phyloP scores from a whole-genome alignment of 2,329 filamentous ascomycete species.

The Pezicula radicicola region DNA sequence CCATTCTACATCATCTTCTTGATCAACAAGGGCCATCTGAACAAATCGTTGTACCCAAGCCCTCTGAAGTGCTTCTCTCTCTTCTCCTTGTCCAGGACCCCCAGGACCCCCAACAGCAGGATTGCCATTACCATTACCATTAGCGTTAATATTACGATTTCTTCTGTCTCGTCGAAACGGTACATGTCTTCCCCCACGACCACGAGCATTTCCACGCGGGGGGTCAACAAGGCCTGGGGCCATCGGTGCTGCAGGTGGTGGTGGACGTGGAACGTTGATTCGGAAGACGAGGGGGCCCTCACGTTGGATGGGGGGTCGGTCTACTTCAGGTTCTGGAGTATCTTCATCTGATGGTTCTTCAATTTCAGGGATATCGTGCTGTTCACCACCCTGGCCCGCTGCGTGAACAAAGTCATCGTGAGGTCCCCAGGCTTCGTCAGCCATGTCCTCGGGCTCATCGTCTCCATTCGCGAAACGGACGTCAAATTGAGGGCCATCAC shows the following conservation, averaged over 20 bases:
- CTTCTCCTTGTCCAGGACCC: constrained; percentile 10
- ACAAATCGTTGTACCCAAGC: constrained; percentile 31
- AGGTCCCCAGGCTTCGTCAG: not conserved
- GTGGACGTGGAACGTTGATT: constrained; percentile 22
- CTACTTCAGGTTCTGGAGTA: constrained; percentile 4
- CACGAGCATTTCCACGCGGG: constrained; percentile 4
- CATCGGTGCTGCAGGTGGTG: constrained; percentile 7
- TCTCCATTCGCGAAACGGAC: constrained; percentile 20
- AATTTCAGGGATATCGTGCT: constrained; percentile 9
- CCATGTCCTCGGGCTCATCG: not conserved
- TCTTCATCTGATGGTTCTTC: constrained; percentile 11
- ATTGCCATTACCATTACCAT: constrained; percentile 1
- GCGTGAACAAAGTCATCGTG: constrained; percentile 3
- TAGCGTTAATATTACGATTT: no score
- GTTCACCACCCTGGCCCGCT: constrained; percentile 8
- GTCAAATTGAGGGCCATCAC: constrained; percentile 54
- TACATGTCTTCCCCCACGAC: not conserved
- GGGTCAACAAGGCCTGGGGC: constrained; percentile 18
- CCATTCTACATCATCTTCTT: constrained; percentile 28
- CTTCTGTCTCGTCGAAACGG: constrained; percentile 4
- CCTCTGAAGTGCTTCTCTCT: constrained; percentile 13
- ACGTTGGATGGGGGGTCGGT: constrained; percentile 17
- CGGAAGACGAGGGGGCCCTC: constrained; percentile 30
- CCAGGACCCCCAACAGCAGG: constrained; percentile 5
- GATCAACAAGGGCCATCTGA: constrained; percentile 30